Evolutionary conservation across 1,284 basidiomycete genomes (phyloP), one percentile per base, ranked within the genome.

Genomic region (Trichosporon sp.): DNA sequence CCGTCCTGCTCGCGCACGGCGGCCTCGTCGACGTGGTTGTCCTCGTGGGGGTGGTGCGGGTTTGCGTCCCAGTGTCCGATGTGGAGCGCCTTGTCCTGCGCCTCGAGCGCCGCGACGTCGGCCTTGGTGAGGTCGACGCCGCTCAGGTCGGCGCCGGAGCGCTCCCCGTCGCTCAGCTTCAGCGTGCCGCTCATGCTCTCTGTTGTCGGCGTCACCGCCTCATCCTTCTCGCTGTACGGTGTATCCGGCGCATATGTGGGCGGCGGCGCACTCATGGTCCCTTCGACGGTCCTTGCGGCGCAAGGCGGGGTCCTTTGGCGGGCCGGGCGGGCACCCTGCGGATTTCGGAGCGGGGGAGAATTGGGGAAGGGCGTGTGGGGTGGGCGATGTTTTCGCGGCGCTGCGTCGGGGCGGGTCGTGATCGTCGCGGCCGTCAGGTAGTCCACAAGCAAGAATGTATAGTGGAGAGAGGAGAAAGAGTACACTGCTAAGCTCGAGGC

Each of bases 1-100:
- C 69, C 72, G 47, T 75, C 72, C 4, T 21, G 12, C 31, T 74
- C 70, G 29, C 67, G n/a, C 2, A 65, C 68, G 11, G 18, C 56
- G 8, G 1, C 56, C 31, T 60, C 56, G 27, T 60, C 56, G 18
- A 11, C 56, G 21, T 60, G 56, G 27, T 60, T 15, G 29, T 60
- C 56, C 29, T 32, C 15, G 18, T 60, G 56, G 15, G 56, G 56
- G 27, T 60, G 56, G 29, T 60, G 29, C 18, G 27, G 27, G n/a
- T 60, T 31, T 11, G 27, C 21, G 29, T 60, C 56, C 56, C 56
- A 60, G 18, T 60, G 56, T 5, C 56, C 56, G 56, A 60, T 31
- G 18, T 60, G 56, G 21, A 32, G 31, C 56, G 21, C 56, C 9
- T 32, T 18, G 31, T 29, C 53, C 27, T 58, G 27, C 21, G 23